These are phyloP conservation scores for Cutaneotrichosporon sp. DNA, from an alignment of 1,284 basidiomycete genomes.

Conservation along the genomic window DNA sequence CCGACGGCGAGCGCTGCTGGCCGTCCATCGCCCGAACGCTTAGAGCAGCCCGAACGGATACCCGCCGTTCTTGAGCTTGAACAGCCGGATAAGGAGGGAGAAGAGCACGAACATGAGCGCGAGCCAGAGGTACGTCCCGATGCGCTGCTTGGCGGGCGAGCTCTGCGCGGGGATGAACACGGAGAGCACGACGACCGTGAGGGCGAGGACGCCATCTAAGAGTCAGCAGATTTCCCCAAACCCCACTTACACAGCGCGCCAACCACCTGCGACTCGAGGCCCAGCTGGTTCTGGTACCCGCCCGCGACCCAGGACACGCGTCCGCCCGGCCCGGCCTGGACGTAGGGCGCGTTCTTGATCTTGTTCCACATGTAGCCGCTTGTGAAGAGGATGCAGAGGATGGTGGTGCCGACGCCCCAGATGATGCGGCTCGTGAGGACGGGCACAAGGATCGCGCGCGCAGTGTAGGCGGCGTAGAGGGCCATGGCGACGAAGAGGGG, in stretches of 20 bases:
- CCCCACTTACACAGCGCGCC: slow-evolving; percentile 78
- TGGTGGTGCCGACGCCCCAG: slow-evolving; percentile 66
- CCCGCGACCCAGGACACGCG: slow-evolving; percentile 75
- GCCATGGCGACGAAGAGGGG: slow-evolving; percentile 57
- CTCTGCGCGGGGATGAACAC: slow-evolving; percentile 76
- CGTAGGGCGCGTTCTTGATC: slow-evolving; percentile 80
- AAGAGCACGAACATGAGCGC: slow-evolving; percentile 80
- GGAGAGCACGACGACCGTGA: slow-evolving; percentile 79
- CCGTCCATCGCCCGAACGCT: not conserved
- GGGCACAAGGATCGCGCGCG: slow-evolving; percentile 59
- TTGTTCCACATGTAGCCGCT: slow-evolving; percentile 96
- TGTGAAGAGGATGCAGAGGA: slow-evolving; percentile 77
- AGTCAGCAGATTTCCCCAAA: not conserved
- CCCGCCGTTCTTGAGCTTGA: slow-evolving; percentile 83
- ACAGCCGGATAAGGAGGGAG: slow-evolving; percentile 83
- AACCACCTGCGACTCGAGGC: slow-evolving; percentile 89
- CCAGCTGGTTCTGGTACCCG: slow-evolving; percentile 88
- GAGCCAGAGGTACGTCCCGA: slow-evolving; percentile 88
- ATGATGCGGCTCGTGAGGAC: slow-evolving; percentile 64
- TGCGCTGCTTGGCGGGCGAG: slow-evolving; percentile 73
- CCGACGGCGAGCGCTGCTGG: not conserved
- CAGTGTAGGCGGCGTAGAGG: slow-evolving; percentile 51
- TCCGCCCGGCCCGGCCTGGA: slow-evolving; percentile 57
- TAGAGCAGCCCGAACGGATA: slow-evolving; percentile 39
- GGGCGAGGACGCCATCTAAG: slow-evolving; percentile 78